Percentiles rank a stretch among this genome's conserved stretches.
Conservation (phyloP, 371 early-diverging fungal genomes). For the Apophysomyces sp. region DNA sequence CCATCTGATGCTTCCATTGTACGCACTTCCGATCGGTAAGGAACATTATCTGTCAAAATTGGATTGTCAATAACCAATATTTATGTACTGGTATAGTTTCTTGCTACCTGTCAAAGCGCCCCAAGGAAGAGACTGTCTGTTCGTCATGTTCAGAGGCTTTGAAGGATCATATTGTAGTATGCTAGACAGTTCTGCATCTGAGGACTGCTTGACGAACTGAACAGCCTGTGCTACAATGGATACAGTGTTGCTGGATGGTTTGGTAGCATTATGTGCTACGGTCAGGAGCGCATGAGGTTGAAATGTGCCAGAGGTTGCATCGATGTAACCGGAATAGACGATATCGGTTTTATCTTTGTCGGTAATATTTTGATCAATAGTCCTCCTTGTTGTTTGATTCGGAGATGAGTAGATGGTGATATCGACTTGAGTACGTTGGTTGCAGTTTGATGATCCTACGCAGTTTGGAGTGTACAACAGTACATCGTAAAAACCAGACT, state of each 20-base stretch:
- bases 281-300: slow-evolving; percentile 47
- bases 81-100: background rate
- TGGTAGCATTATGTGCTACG: slow-evolving; percentile 25
- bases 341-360: slow-evolving; percentile 24
- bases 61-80: background rate
- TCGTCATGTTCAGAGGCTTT: slow-evolving; percentile 5
- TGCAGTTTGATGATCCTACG: slow-evolving; percentile 42
- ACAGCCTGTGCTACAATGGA: slow-evolving; percentile 50
- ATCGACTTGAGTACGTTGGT: slow-evolving; percentile 44
- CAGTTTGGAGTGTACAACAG: slow-evolving; percentile 64
- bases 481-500: slow-evolving; percentile 66
- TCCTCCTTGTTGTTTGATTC: slow-evolving; percentile 14
- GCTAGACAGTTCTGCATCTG: slow-evolving; percentile 25
- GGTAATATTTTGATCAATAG: slow-evolving; percentile 26
- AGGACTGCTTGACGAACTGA: slow-evolving; percentile 54
- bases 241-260: slow-evolving; percentile 16
- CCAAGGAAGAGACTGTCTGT: slow-evolving; percentile 18
- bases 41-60: slow-evolving; percentile 34
- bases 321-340: slow-evolving; percentile 52
- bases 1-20: slow-evolving; percentile 27
- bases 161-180: slow-evolving; percentile 29
- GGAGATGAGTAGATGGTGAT: slow-evolving; percentile 25
- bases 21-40: slow-evolving; percentile 38
- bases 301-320: slow-evolving; percentile 38
- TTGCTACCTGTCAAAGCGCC: slow-evolving; percentile 17